Evolutionary conservation across 129 eudicot genomes (phyloP).

Genomic region (Arctium minus): DNA sequence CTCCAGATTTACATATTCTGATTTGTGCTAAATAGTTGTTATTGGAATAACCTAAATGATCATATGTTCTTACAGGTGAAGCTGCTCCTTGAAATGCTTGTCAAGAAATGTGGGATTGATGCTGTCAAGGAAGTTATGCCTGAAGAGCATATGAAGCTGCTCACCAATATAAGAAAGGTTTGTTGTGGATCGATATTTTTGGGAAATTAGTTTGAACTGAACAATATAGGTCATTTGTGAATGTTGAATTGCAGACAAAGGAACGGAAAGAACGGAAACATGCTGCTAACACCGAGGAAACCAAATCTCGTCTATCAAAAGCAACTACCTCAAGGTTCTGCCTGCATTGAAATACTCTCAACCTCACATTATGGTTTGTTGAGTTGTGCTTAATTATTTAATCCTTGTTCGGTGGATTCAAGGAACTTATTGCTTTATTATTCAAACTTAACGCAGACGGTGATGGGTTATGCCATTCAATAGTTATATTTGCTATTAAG

Average conservation of each 20-base stretch:
- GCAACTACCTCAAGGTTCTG: constrained; percentile 92
- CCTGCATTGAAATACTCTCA: background rate
- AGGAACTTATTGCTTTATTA: background rate
- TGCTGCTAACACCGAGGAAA: constrained; percentile 49
- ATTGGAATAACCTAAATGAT: background rate
- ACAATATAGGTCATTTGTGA: background rate
- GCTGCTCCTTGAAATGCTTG: constrained; percentile 86
- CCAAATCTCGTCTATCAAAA: constrained; percentile 57
- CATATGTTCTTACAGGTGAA: constrained; percentile 55
- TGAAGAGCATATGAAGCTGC: constrained; percentile 93
- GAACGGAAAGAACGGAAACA: constrained; percentile 75
- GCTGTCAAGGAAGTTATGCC: constrained; percentile 96
- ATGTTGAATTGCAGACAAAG: constrained; percentile 55
- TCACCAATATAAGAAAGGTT: constrained; percentile 95
- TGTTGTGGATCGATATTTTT: background rate
- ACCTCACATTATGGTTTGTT: background rate
- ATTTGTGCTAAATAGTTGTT: background rate
- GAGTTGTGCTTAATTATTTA: background rate
- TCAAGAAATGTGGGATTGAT: constrained; percentile 90
- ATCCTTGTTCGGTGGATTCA: background rate
- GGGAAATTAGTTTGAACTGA: background rate
- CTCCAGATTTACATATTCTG: background rate
- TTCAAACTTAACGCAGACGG: background rate
- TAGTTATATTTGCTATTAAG: background rate
- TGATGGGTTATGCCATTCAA: background rate